Percentiles rank a stretch among this genome's conserved stretches.
Evolutionary conservation across 495 filamentous ascomycete genomes (phyloP).

Genomic region (Neurospora tetrasperma): DNA sequence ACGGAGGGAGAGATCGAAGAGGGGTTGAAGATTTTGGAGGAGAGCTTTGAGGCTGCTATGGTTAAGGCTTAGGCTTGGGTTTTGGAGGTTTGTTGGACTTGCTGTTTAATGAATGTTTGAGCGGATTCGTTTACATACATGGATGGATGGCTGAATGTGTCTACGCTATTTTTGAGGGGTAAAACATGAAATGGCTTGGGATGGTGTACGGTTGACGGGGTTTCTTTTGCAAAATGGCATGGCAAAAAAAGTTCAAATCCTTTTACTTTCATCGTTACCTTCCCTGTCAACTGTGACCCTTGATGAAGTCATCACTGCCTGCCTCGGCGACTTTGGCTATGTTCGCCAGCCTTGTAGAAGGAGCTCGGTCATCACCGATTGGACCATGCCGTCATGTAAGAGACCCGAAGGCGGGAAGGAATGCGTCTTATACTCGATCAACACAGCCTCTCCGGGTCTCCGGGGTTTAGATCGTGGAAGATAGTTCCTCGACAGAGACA

Average conservation of each 20-base stretch:
- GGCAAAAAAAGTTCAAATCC: neutral
- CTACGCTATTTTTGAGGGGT: no score
- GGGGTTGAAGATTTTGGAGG: constrained; percentile 64
- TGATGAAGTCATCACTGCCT: neutral
- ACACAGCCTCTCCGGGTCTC: neutral
- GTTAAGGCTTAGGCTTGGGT: neutral
- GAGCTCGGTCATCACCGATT: neutral
- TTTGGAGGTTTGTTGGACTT: neutral
- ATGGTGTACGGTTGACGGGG: neutral
- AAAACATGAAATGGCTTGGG: neutral
- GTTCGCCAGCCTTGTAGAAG: neutral
- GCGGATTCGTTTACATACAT: neutral
- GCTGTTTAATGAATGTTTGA: neutral
- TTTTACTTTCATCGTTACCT: neutral
- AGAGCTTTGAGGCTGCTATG: constrained; percentile 48
- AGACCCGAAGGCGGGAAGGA: neutral
- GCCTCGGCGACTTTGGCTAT: neutral
- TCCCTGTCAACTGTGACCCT: neutral
- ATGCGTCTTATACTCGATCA: neutral
- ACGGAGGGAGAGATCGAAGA: constrained; percentile 64
- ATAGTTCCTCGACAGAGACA: neutral
- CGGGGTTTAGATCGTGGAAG: neutral
- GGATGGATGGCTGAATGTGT: neutral
- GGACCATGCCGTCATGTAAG: neutral
- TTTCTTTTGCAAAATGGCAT: neutral